Evolutionary conservation across 495 filamentous ascomycete species (phyloP).

Genomic region (Sordaria brevicollis): DNA sequence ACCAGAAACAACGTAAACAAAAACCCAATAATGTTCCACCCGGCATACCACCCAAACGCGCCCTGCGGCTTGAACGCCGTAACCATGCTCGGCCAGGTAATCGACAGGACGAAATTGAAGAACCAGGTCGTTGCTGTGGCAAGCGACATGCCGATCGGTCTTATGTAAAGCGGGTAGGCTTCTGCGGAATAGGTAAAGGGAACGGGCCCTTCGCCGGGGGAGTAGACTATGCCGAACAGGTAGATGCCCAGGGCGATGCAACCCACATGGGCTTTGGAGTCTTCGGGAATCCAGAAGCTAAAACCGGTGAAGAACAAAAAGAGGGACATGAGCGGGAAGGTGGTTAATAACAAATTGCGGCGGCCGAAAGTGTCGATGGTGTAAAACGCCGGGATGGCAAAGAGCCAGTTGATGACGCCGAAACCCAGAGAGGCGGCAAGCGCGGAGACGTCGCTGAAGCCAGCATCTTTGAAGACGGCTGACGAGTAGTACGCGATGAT

Average conservation of each 20-base stretch:
- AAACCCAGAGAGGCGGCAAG: conserved; percentile 62
- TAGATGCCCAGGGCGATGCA: conserved; percentile 64
- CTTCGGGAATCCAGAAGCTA: conserved; percentile 59
- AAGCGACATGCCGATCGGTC: conserved; percentile 56
- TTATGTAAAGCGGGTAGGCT: conserved; percentile 67
- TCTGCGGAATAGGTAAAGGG: conserved; percentile 81
- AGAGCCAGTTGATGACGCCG: conserved; percentile 71
- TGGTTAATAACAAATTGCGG: conserved; percentile 63
- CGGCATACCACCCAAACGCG: conserved; percentile 60
- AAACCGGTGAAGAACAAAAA: conserved; percentile 73
- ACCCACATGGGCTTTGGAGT: conserved; percentile 31
- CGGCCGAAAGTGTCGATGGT: conserved; percentile 81
- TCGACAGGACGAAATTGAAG: conserved; percentile 55
- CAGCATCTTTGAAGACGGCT: conserved; percentile 50
- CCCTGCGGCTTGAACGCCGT: conserved; percentile 45
- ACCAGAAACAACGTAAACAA: conserved; percentile 64
- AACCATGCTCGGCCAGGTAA: conserved; percentile 54
- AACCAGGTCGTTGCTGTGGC: conserved; percentile 63
- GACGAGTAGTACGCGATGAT: conserved; percentile 63
- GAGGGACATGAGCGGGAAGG: conserved; percentile 67
- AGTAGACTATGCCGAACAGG: conserved; percentile 66
- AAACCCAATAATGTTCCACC: conserved; percentile 57
- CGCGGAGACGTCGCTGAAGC: conserved; percentile 44
- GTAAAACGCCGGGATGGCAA: conserved; percentile 67
- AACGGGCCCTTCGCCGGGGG: conserved; percentile 70